phyloP scores from a whole-genome alignment of 768 basidiomycete genomes.

The Amanita brunnescens region DNA sequence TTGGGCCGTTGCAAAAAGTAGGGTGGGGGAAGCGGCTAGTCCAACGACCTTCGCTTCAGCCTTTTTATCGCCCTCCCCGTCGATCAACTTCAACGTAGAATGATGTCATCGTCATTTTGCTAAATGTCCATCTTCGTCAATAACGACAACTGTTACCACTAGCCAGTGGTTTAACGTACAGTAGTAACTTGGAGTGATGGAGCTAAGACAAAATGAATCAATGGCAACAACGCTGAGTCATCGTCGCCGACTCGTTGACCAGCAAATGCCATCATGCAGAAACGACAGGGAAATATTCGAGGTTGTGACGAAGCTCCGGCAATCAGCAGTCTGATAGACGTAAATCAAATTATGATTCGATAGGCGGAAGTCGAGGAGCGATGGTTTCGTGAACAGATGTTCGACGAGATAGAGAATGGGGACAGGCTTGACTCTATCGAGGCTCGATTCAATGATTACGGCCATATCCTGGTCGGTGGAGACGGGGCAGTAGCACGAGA shows the following conservation, averaged over 20 bases:
- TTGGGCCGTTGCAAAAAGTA: too few species aligned
- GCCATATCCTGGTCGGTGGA: slow-evolving; percentile 73
- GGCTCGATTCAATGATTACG: slow-evolving; percentile 55
- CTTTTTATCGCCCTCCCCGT: too few species aligned
- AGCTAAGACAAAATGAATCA: not conserved
- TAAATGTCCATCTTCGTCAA: too few species aligned
- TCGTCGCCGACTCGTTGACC: slow-evolving; percentile 17
- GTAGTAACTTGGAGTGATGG: not conserved
- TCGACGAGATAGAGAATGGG: slow-evolving; percentile 65
- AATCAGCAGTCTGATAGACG: slow-evolving; percentile 10
- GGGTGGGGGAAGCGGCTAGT: too few species aligned
- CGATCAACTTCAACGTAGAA: too few species aligned
- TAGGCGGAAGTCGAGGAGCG: slow-evolving; percentile 54
- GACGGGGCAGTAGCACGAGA: slow-evolving; percentile 20
- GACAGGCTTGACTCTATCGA: slow-evolving; percentile 57
- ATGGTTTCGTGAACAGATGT: slow-evolving; percentile 65
- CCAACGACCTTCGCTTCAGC: too few species aligned
- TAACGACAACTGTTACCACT: too few species aligned
- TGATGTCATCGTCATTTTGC: too few species aligned
- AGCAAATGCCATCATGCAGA: slow-evolving; percentile 18
- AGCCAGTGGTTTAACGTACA: not conserved
- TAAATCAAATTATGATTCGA: too few species aligned
- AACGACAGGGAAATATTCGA: slow-evolving; percentile 7
- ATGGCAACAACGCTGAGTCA: too few species aligned
- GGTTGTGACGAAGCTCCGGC: slow-evolving; percentile 32